These are phyloP conservation scores for slime mould (Dictyostelium discoideum) DNA, from an alignment of 78 protist genomes.

Conservation along the genomic window DNA sequence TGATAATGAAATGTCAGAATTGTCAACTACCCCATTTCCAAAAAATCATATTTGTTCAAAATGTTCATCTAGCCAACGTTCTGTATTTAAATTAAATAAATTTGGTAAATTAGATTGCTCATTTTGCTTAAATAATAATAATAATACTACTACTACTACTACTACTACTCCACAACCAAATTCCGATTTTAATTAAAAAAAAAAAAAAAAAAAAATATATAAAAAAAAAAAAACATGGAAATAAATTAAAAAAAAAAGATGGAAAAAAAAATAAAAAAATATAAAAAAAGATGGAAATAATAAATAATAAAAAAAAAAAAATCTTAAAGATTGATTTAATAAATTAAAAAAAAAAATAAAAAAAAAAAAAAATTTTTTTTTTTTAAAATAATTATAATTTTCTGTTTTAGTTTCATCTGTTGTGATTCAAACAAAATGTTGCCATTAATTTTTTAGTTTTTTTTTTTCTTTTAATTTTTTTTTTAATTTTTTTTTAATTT, in stretches of 20 bases:
- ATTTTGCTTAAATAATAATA: background rate
- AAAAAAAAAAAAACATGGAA: background rate
- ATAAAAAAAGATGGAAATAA: too few relatives aligned
- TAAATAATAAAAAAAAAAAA: too few relatives aligned
- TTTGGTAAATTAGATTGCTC: background rate
- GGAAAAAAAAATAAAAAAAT: background rate
- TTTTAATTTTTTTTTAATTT: too few relatives aligned
- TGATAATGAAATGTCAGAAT: background rate
- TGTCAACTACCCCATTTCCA: background rate
- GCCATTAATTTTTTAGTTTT: too few relatives aligned
- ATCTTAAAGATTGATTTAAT: too few relatives aligned
- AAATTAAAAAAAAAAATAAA: too few relatives aligned
- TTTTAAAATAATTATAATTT: too few relatives aligned
- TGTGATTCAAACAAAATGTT: too few relatives aligned
- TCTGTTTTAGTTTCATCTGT: too few relatives aligned
- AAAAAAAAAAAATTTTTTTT: too few relatives aligned
- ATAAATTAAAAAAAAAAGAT: background rate
- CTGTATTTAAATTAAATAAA: slow-evolving; percentile 3
- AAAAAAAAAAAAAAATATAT: background rate
- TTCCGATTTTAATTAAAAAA: background rate
- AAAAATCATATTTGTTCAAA: background rate
- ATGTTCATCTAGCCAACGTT: background rate
- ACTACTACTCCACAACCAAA: background rate
- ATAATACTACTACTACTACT: background rate
- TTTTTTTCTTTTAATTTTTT: too few relatives aligned